Percentiles rank a stretch among this genome's conserved stretches.
phyloP scores from a whole-genome alignment of 2,329 filamentous ascomycete genomes.

The Zarea fungicola region DNA sequence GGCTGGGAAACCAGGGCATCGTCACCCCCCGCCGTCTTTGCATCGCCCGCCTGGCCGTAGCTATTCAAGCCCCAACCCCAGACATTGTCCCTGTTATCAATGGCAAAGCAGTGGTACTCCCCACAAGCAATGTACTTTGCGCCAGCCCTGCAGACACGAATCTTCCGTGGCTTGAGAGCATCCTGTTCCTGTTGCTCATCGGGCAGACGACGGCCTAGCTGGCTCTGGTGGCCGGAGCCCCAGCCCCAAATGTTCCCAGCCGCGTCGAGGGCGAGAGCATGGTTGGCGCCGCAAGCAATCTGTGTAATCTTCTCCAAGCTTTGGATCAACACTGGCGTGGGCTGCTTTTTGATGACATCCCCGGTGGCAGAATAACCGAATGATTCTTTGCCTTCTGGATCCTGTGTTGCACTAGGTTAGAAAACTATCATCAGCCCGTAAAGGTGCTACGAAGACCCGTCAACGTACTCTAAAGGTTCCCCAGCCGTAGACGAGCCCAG shows the following conservation, averaged over 20 bases:
- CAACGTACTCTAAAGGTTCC: conserved; percentile 62
- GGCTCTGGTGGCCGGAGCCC: conserved; percentile 57
- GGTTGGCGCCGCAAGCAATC: conserved; percentile 59
- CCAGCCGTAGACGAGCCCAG: conserved; percentile 69
- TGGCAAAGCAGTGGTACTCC: conserved; percentile 69
- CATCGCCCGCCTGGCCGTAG: conserved; percentile 65
- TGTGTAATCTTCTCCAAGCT: conserved; percentile 54
- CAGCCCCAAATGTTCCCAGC: conserved; percentile 47
- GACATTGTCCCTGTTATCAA: conserved; percentile 60
- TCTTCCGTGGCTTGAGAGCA: conserved; percentile 44
- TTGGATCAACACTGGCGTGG: conserved; percentile 42
- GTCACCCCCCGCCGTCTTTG: conserved; percentile 28
- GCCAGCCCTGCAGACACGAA: conserved; percentile 49
- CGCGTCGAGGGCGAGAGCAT: conserved; percentile 57
- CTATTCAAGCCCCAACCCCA: conserved; percentile 79
- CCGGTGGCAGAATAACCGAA: conserved; percentile 41
- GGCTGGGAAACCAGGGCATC: conserved; percentile 60
- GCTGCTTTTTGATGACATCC: conserved; percentile 38
- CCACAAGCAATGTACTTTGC: conserved; percentile 61
- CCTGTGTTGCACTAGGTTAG: conserved; percentile 17
- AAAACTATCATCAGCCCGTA: not conserved
- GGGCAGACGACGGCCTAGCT: conserved; percentile 44
- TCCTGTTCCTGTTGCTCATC: conserved; percentile 40
- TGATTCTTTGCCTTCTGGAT: conserved; percentile 36
- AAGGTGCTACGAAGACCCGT: no score